Percentiles rank a stretch among this genome's conserved stretches.
These are phyloP conservation scores for Hypholoma sublateritium DNA, from an alignment of 768 basidiomycete species.

Conservation along the genomic window DNA sequence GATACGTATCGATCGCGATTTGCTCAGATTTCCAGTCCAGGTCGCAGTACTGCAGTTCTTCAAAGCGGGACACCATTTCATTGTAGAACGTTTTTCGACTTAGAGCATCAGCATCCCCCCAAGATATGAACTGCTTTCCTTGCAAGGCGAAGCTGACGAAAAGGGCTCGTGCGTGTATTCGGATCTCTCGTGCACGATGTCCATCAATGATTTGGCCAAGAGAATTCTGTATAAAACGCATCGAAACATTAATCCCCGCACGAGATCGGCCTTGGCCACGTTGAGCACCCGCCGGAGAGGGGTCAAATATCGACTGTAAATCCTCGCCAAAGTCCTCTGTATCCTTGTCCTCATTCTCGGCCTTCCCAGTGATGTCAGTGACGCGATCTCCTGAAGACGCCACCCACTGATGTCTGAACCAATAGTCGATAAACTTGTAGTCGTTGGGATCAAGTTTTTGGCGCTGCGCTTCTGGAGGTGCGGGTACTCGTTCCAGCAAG, in stretches of 20 bases:
- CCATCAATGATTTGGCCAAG: constrained; percentile 6
- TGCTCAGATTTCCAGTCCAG: constrained; percentile 12
- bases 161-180: too few relatives aligned
- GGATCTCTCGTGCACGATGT: too few relatives aligned
- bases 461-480: not conserved
- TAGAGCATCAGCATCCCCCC: constrained; percentile 9
- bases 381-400: not conserved
- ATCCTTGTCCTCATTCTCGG: not conserved
- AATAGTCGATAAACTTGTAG: constrained; percentile 2
- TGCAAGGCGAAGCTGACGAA: constrained; percentile 7
- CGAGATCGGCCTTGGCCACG: constrained; percentile 4
- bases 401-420: constrained; percentile 4
- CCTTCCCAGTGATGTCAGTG: constrained; percentile 1
- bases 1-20: constrained; percentile 10
- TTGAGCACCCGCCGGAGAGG: not conserved
- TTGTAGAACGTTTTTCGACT: constrained; percentile 3
- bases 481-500: constrained; percentile 1
- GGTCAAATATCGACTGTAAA: not conserved
- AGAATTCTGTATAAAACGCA: constrained; percentile 2
- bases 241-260: constrained; percentile 10
- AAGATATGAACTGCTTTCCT: constrained; percentile 2
- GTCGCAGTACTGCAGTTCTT: too few relatives aligned
- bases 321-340: not conserved
- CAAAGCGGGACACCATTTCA: constrained; percentile 6
- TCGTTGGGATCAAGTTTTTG: not conserved